These are phyloP conservation scores for Didymella keratinophila DNA, from an alignment of 2,329 filamentous ascomycete genomes.

Conservation along the genomic window DNA sequence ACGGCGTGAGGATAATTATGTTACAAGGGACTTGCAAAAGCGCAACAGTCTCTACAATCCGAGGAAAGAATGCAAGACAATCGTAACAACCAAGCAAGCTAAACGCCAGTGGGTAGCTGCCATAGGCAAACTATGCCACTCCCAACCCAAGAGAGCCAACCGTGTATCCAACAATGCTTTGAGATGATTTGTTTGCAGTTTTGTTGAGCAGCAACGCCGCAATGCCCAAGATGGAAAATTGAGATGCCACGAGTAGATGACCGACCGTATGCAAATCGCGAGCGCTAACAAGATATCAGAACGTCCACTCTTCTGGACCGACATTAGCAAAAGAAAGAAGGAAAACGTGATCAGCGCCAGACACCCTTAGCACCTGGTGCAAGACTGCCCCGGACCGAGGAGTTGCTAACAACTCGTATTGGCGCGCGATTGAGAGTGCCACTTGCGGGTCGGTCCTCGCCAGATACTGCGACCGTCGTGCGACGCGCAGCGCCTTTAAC, in stretches of 20 bases:
- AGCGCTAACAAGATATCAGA: conserved; percentile 5
- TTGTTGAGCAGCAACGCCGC: conserved; percentile 10
- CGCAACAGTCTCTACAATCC: not conserved
- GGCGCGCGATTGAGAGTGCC: conserved; percentile 41
- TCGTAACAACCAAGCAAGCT: not conserved
- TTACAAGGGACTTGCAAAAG: not conserved
- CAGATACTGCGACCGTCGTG: conserved; percentile 46
- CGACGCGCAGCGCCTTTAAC: conserved; percentile 59
- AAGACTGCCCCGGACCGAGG: conserved; percentile 43
- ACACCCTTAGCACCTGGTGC: conserved; percentile 41
- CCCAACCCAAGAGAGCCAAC: not conserved
- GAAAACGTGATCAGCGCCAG: conserved; percentile 39
- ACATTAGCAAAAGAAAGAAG: conserved; percentile 18
- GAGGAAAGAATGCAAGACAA: not conserved
- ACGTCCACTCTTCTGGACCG: conserved; percentile 11
- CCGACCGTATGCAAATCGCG: conserved; percentile 14
- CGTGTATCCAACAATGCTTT: conserved; percentile 10
- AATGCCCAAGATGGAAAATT: not conserved
- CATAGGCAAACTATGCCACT: conserved; percentile 9
- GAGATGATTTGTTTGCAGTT: not conserved
- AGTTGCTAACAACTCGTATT: conserved; percentile 44
- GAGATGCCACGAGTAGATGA: conserved; percentile 5
- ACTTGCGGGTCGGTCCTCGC: conserved; percentile 43
- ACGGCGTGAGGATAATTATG: conserved; percentile 18
- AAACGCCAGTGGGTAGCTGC: conserved; percentile 15